These are phyloP conservation scores for Senna siamea DNA, from an alignment of 306 rosid genomes.

Conservation along the genomic window DNA sequence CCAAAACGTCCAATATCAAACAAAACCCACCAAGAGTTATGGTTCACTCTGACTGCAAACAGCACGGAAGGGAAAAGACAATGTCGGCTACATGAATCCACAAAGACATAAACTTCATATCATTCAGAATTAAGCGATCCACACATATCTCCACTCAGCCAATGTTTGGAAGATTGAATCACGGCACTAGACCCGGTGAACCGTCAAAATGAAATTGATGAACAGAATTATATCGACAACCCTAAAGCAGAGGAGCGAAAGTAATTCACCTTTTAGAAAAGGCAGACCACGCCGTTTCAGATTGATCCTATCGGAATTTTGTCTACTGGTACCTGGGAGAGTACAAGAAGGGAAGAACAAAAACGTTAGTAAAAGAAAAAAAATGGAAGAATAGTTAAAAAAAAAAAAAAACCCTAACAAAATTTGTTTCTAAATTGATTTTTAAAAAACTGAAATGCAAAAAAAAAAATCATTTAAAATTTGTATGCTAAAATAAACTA, in stretches of 20 bases:
- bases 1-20: constrained; percentile 21
- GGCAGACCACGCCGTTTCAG: background rate
- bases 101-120: constrained; percentile 4
- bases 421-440: background rate
- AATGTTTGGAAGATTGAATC: constrained; percentile 9
- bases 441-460: too few species aligned
- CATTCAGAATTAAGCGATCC: constrained; percentile 30
- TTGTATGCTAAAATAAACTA: too few species aligned
- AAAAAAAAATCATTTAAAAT: too few species aligned
- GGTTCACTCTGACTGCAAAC: background rate
- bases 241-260: constrained; percentile 29
- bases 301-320: constrained; percentile 1
- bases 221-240: constrained; percentile 20
- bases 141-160: constrained; percentile 17
- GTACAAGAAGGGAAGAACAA: background rate
- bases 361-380: too few species aligned
- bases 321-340: background rate
- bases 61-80: constrained; percentile 2
- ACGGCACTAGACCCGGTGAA: background rate
- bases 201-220: background rate
- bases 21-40: constrained; percentile 8
- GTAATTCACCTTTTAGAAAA: constrained; percentile 34
- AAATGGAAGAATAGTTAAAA: background rate
- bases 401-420: background rate
- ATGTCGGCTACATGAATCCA: background rate